Evolutionary conservation across 2,329 filamentous ascomycete species (phyloP), one percentile per base, ranked within the genome.

Genomic region (Ophiostoma himal-ulmi): DNA sequence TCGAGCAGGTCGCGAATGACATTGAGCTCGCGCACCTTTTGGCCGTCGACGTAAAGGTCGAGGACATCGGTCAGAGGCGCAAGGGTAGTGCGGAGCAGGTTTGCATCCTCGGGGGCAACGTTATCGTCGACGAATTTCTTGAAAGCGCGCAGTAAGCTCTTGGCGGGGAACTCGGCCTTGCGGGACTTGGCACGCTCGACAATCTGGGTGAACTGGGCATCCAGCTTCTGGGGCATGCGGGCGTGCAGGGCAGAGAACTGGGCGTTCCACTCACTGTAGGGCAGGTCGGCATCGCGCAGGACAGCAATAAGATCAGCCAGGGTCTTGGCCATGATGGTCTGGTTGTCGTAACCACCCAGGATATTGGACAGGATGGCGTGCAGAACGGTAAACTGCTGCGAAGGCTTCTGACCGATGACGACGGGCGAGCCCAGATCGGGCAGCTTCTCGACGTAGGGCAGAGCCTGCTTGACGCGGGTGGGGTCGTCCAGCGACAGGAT

Each of bases 161-260:
- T 96, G 72, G 94, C 91, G 11, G 95, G 95, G 83, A 99, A 99
- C 77, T 99, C 95, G 11, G 86, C 84, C 72, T 91, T 88, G 66
- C 95, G 88, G 70, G 87, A 82, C 79, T 89, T 91, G 60, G 93
- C 88, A 72, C 91, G 90, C 71, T 98, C 94, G 68, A 98, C 90
- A 64, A 96, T 90, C 76, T 95, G 91, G 14, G 89, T 88, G 74
- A 99, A 90, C 74, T 88, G 89, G 30, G 88, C 80, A 75, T 97
- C 94, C 39, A 99, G 88, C 82, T 94, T 97, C 78, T 94, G 90
- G 0, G 95, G 95, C 91, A 98, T 99, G 76, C 95, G 91, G 7
- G 94, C 92, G 80, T 98, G 94, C n/a, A 99, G 87, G 30, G 95
- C 95, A 67, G 95, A 96, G 75, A 96, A 95, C 78, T 98, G 93